These are phyloP conservation scores for Lipomyces yamanashiensis DNA, from an alignment of 805 yeast genomes.

Conservation along the genomic window DNA sequence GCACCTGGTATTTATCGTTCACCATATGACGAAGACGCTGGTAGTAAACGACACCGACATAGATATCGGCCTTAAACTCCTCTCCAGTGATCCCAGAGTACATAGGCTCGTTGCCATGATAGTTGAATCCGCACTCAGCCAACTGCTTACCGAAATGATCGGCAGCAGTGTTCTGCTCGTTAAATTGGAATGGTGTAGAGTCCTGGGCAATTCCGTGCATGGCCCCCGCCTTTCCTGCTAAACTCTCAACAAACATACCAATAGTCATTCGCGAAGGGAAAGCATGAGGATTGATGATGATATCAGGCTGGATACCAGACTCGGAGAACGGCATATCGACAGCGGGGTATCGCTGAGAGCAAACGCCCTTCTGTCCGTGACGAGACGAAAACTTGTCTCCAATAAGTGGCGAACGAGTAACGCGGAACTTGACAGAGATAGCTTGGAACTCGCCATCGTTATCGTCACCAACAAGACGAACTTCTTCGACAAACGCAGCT, in stretches of 20 bases:
- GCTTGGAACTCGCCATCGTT: slow-evolving; percentile 78
- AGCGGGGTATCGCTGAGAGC: slow-evolving; percentile 97
- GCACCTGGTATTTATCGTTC: slow-evolving; percentile 98
- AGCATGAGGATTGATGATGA: slow-evolving; percentile 97
- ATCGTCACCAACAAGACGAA: slow-evolving; percentile 88
- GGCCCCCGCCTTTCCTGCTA: slow-evolving; percentile 99
- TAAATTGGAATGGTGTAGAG: slow-evolving; percentile 94
- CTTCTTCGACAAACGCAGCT: slow-evolving; percentile 94
- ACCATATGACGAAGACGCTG: slow-evolving; percentile 99
- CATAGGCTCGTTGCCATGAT: slow-evolving; percentile 98
- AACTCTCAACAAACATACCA: slow-evolving; percentile 98
- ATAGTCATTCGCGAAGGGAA: slow-evolving; percentile 99
- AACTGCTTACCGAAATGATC: slow-evolving; percentile 97
- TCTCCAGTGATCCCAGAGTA: slow-evolving; percentile 99
- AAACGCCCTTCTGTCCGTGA: slow-evolving; percentile 98
- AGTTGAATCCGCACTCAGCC: slow-evolving; percentile 85
- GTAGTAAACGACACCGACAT: slow-evolving; percentile 95
- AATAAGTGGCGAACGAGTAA: slow-evolving; percentile 89
- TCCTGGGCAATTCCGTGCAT: slow-evolving; percentile 97
- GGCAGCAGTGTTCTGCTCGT: slow-evolving; percentile 92
- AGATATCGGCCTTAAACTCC: slow-evolving; percentile 93
- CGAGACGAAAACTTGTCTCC: slow-evolving; percentile 98
- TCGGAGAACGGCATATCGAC: slow-evolving; percentile 97
- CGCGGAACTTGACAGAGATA: slow-evolving; percentile 84
- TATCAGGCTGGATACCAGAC: slow-evolving; percentile 95